These are phyloP conservation scores for Monosporozyma aerobia DNA, from an alignment of 805 yeast species.

Conservation along the genomic window DNA sequence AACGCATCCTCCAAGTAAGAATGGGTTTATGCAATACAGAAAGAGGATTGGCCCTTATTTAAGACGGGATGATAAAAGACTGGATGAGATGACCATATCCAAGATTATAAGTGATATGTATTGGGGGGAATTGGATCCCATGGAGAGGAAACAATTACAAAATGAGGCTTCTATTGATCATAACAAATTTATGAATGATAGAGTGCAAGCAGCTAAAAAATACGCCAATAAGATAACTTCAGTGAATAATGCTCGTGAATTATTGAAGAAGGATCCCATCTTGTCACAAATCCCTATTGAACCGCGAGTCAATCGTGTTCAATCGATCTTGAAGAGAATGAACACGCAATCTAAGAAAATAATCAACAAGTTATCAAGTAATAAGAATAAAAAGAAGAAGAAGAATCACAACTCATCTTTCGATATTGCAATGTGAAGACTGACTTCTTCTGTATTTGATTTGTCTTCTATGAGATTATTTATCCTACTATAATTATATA, in stretches of 20 bases:
- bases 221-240: background rate
- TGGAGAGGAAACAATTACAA: conserved; percentile 2
- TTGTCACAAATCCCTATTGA: background rate
- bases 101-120: conserved; percentile 5
- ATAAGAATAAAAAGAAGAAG: background rate
- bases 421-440: background rate
- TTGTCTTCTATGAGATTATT: no score
- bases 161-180: conserved; percentile 4
- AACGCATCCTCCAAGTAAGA: conserved; percentile 2
- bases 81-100: conserved; percentile 5
- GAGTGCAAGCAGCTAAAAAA: background rate
- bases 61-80: background rate
- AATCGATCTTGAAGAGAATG: background rate
- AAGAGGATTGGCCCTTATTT: conserved; percentile 5
- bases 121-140: conserved; percentile 4
- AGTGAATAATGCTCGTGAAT: background rate
- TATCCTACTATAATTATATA: no score
- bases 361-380: background rate
- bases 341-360: conserved; percentile 5
- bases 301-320: background rate
- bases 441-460: background rate
- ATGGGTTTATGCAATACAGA: conserved; percentile 5
- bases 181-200: background rate
- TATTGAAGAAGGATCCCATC: background rate
- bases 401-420: background rate